Evolutionary conservation across 2,329 filamentous ascomycete species (phyloP).

Genomic region (Aureobasidium subglaciale): DNA sequence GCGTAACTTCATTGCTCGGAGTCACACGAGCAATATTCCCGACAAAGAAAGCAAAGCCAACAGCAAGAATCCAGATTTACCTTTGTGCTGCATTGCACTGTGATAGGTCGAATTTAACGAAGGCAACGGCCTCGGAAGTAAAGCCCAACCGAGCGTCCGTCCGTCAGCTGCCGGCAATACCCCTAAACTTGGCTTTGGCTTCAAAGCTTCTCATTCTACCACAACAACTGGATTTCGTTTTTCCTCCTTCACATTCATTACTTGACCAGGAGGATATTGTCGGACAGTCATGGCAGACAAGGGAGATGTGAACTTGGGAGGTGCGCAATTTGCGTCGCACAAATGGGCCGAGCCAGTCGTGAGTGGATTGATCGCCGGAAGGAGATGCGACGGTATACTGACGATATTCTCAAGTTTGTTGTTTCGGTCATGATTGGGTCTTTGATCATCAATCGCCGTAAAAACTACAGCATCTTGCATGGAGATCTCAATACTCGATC

Average conservation of each 20-base stretch:
- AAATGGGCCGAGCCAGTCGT: conserved; percentile 24
- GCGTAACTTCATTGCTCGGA: neutral
- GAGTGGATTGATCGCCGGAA: neutral
- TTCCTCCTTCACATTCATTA: neutral
- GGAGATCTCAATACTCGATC: neutral
- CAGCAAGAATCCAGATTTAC: no score
- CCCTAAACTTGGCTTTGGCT: conserved; percentile 9
- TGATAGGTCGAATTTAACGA: neutral
- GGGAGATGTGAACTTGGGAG: conserved; percentile 16
- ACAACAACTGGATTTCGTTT: neutral
- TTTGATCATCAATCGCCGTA: conserved; percentile 34
- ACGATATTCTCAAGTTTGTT: conserved; percentile 30
- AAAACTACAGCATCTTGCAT: conserved; percentile 27
- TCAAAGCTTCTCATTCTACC: neutral
- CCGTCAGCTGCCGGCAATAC: neutral
- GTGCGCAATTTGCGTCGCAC: conserved; percentile 22
- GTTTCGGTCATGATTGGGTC: conserved; percentile 37
- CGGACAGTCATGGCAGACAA: neutral
- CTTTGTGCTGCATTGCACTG: neutral
- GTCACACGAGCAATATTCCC: neutral
- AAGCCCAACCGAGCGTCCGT: neutral
- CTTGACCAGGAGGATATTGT: neutral
- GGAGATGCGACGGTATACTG: neutral
- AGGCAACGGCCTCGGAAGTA: neutral
- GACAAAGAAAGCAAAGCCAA: neutral